These are phyloP conservation scores for Escovopsis sp. DNA, from an alignment of 2,329 filamentous ascomycete species.

Conservation along the genomic window DNA sequence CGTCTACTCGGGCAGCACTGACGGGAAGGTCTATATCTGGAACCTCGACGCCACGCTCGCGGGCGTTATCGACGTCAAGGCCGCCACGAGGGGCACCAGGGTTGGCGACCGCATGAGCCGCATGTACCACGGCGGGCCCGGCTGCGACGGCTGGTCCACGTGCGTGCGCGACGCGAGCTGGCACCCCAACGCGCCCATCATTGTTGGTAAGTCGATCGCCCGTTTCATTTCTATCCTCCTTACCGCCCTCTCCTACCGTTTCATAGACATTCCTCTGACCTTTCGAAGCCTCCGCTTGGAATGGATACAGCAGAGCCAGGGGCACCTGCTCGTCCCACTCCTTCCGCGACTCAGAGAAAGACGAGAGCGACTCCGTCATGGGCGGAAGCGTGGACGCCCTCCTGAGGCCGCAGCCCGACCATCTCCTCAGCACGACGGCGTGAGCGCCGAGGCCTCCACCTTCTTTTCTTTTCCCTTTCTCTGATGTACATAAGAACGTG, in stretches of 20 bases:
- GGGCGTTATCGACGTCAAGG: conserved; percentile 59
- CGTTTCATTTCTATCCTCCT: too few relatives aligned
- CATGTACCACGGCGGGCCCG: conserved; percentile 39
- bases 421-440: conserved; percentile 8
- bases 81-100: conserved; percentile 49
- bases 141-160: conserved; percentile 48
- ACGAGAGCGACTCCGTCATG: conserved; percentile 46
- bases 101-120: conserved; percentile 38
- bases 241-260: too few relatives aligned
- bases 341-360: conserved; percentile 51
- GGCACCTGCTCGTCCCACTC: conserved; percentile 67
- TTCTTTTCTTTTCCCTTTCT: too few relatives aligned
- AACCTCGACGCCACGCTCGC: conserved; percentile 83
- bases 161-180: conserved; percentile 80
- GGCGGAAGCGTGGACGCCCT: conserved; percentile 45
- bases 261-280: not conserved
- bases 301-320: conserved; percentile 55
- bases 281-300: conserved; percentile 59
- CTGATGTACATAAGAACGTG: too few relatives aligned
- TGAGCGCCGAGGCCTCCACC: too few relatives aligned
- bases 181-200: conserved; percentile 71
- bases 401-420: conserved; percentile 26
- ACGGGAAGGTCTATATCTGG: conserved; percentile 82
- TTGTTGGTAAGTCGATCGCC: conserved; percentile 43
- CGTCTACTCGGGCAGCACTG: conserved; percentile 81